These are phyloP conservation scores for Chlorella variabilis DNA, from an alignment of 163 green algal species.

Conservation along the genomic window DNA sequence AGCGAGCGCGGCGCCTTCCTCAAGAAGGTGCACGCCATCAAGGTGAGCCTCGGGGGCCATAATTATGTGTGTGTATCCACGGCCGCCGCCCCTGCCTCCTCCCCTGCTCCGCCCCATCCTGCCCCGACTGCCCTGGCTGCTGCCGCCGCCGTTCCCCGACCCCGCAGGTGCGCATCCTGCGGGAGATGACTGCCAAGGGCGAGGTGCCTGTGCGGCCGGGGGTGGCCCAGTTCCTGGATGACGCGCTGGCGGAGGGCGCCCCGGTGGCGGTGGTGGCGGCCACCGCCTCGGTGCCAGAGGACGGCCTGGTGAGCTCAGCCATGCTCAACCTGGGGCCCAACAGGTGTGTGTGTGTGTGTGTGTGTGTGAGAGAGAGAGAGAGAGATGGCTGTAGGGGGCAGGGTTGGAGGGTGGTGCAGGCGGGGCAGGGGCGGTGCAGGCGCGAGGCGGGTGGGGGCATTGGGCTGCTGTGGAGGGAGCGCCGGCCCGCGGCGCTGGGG, in stretches of 20 bases:
- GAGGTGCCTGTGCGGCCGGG: slow-evolving; percentile 52
- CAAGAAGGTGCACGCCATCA: slow-evolving; percentile 50
- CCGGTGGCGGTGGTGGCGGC: slow-evolving; percentile 33
- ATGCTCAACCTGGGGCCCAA: slow-evolving; percentile 43
- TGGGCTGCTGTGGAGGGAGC: no score
- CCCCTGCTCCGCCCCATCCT: no score
- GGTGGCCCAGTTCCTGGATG: slow-evolving; percentile 54
- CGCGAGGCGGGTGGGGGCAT: no score
- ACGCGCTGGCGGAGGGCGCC: slow-evolving; percentile 50
- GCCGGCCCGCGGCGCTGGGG: no score
- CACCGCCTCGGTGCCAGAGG: slow-evolving; percentile 37
- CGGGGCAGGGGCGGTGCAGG: no score
- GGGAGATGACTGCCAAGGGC: slow-evolving; percentile 45
- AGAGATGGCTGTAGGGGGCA: neutral
- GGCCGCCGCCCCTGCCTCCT: no score
- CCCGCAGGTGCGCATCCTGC: slow-evolving; percentile 36
- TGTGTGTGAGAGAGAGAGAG: no score
- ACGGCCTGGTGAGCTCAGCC: slow-evolving; percentile 33
- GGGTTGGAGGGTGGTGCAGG: neutral
- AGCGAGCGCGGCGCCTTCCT: slow-evolving; percentile 54
- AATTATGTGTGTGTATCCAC: no score
- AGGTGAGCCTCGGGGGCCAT: no score
- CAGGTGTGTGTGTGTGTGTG: neutral
- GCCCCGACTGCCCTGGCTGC: neutral
- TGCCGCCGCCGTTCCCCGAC: neutral